phyloP scores from a whole-genome alignment of 2,329 filamentous ascomycete genomes.

The Penicillium sp. region DNA sequence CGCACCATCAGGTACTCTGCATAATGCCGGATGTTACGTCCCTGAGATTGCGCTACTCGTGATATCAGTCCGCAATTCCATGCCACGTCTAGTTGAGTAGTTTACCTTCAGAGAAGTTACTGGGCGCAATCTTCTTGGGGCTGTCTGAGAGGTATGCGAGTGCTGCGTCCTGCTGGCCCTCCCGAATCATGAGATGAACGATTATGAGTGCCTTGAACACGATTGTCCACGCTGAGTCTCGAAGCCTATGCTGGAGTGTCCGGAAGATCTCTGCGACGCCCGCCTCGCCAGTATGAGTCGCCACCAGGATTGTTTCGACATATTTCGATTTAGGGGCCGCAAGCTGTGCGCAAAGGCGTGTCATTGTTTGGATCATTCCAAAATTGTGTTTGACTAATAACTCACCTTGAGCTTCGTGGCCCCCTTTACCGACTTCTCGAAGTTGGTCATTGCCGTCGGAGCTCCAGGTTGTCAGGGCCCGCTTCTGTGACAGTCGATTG shows the following conservation, averaged over 20 bases:
- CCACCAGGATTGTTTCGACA: slow-evolving; percentile 95
- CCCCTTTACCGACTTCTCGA: slow-evolving; percentile 99
- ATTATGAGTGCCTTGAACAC: slow-evolving; percentile 98
- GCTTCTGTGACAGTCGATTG: slow-evolving; percentile 2
- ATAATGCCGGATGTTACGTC: slow-evolving; percentile 91
- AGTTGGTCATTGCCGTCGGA: slow-evolving; percentile 52
- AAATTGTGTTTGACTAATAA: slow-evolving; percentile 20
- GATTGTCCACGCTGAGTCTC: slow-evolving; percentile 99
- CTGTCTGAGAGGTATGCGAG: slow-evolving; percentile 81
- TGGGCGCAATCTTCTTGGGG: slow-evolving; percentile 81
- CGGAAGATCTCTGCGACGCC: slow-evolving; percentile 96
- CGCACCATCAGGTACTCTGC: slow-evolving; percentile 82
- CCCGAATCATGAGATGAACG: slow-evolving; percentile 94
- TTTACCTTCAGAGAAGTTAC: slow-evolving; percentile 88
- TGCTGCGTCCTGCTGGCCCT: slow-evolving; percentile 87
- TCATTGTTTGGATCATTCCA: slow-evolving; percentile 5
- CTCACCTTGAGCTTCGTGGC: slow-evolving; percentile 93
- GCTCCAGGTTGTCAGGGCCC: slow-evolving; percentile 9
- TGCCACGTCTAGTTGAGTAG: neutral
- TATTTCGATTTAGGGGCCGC: slow-evolving; percentile 98
- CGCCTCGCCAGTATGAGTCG: slow-evolving; percentile 90
- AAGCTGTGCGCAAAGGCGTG: slow-evolving; percentile 58
- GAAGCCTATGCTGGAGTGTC: slow-evolving; percentile 80
- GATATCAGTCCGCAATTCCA: slow-evolving; percentile 39
- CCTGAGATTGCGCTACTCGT: slow-evolving; percentile 80